These are phyloP conservation scores for Neonothopanus nambi DNA, from an alignment of 1,284 basidiomycete species.

Conservation along the genomic window DNA sequence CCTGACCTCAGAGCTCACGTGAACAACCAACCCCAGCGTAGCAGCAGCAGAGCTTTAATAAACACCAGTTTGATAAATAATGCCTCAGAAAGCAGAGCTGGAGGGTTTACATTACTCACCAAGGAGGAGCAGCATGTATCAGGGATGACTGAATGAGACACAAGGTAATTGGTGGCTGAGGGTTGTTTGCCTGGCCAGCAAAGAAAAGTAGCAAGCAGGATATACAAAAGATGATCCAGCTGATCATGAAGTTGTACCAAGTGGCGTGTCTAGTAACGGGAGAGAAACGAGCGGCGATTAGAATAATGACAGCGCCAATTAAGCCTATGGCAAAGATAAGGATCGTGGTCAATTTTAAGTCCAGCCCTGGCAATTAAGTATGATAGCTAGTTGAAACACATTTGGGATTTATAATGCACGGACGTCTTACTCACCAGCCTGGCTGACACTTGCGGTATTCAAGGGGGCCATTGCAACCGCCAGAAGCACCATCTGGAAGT, in stretches of 20 bases:
- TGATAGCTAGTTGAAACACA: too few species aligned
- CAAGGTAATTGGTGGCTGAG: conserved; percentile 16
- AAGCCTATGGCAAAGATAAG: conserved; percentile 18
- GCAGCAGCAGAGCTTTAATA: neutral
- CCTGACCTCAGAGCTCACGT: too few species aligned
- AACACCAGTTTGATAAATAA: neutral
- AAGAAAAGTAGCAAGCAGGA: conserved; percentile 21
- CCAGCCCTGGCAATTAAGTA: too few species aligned
- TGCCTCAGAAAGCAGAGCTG: neutral
- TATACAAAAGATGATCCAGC: conserved; percentile 21
- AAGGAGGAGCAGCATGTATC: conserved; percentile 14
- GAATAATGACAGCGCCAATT: conserved; percentile 18
- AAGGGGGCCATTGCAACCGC: too few species aligned
- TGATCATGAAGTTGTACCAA: conserved; percentile 24
- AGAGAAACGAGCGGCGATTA: conserved; percentile 20
- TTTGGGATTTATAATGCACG: too few species aligned
- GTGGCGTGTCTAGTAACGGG: conserved; percentile 19
- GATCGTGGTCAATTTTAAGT: conserved; percentile 9
- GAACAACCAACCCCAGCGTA: conserved; percentile 5
- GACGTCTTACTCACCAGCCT: too few species aligned
- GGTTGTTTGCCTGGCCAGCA: conserved; percentile 14
- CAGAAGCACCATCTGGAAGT: too few species aligned
- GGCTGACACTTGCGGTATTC: too few species aligned
- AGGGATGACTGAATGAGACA: conserved; percentile 22
- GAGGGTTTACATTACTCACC: conserved; percentile 8